Base-by-base conservation (phyloP, 176 grass and related monocot genomes). In the Musa itinerans region DNA sequence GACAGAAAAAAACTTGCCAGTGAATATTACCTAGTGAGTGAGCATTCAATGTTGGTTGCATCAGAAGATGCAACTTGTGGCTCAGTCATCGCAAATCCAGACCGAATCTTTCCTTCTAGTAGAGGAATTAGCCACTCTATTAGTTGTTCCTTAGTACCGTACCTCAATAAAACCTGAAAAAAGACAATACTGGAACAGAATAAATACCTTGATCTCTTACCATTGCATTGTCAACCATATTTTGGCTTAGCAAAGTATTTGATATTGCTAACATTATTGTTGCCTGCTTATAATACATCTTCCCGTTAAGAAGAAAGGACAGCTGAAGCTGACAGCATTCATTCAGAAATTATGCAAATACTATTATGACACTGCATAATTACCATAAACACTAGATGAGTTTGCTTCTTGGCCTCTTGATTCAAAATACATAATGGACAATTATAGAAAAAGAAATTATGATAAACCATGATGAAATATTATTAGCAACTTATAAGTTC, bases 41-140 rank as follows among this genome's bases (percentile, higher is more conserved):
- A 87, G 56, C 90, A 99, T 68, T 99, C 95, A 77, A 99, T 99
- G 29, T 99, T 99, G 69, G 95, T 99, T 68, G 95, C 95, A 80
- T 99, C 95, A 24, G 95, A 99, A 83, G 95, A 99, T 71, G 90
- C 95, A 93, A 99, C 95, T 86, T 83, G 95, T 80, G 95, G 90
- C 65, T 94, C 95, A 68, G 90, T 99, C 95, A 99, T 99, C 74
- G 95, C 95, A 86, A 99, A 99, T 68, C 90, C 90, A 8, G 95
- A 99, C 74, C 95, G 86, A 68, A 99, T 94, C 63, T 87, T 87
- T 63, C 95, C 90, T 89, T 86, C 86, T 76, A 99, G 73, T 64
- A 99, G 77, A 83, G 95, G 90, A 78, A 99, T 56, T 68, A 99
- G 65, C 90, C 95, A 99, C 68, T 83, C 71, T 78, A 81, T 81